Percentiles rank a stretch among this genome's conserved stretches.
phyloP scores from a whole-genome alignment of 176 grass and related monocot species.

The Raddia distichophylla region DNA sequence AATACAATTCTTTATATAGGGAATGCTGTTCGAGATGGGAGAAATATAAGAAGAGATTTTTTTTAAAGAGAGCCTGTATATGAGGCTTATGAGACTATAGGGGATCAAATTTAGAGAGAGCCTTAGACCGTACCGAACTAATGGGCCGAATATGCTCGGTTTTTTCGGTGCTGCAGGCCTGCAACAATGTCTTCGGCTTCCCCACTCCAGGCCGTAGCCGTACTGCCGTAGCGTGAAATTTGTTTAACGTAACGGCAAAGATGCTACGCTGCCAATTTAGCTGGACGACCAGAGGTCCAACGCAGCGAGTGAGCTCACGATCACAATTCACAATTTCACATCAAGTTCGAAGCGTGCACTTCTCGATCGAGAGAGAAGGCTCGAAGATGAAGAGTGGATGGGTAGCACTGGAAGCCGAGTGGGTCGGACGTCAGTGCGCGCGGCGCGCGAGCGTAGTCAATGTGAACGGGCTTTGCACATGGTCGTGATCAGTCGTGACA shows the following conservation, averaged over 20 bases:
- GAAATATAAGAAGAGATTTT: too few species aligned
- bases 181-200: neutral
- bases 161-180: neutral
- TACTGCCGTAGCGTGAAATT: too few species aligned
- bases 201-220: too few species aligned
- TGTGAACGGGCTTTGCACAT: too few species aligned
- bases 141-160: too few species aligned
- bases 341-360: neutral
- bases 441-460: too few species aligned
- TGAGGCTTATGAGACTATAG: too few species aligned
- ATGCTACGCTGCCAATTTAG: neutral
- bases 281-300: neutral
- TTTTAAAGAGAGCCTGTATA: too few species aligned
- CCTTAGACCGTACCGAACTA: neutral
- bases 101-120: too few species aligned
- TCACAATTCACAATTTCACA: neutral
- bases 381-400: neutral
- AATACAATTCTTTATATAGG: too few species aligned
- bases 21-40: too few species aligned
- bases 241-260: neutral
- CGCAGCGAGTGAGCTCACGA: too few species aligned
- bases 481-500: neutral
- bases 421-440: conserved; percentile 17
- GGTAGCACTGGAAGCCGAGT: neutral
- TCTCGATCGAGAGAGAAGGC: neutral